Percentiles rank a stretch among this genome's conserved stretches.
Evolutionary conservation across 1,139 yeast genomes (phyloP).

Genomic region (Lodderomyces margitis): DNA sequence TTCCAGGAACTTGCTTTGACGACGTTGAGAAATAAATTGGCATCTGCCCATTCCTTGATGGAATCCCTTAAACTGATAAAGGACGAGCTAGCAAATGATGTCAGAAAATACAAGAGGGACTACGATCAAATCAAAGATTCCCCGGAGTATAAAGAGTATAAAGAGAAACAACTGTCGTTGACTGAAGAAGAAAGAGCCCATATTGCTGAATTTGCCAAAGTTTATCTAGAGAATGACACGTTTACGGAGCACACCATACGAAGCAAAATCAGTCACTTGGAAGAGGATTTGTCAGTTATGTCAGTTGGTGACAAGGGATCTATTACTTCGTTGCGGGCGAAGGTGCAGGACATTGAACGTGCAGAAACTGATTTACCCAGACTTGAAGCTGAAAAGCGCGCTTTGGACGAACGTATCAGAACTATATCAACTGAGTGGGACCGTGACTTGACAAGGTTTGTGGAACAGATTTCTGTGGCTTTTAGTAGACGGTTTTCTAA

Average conservation of each 20-base stretch:
- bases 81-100: constrained; percentile 28
- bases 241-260: constrained; percentile 40
- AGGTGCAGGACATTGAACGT: constrained; percentile 29
- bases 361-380: constrained; percentile 36
- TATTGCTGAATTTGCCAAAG: constrained; percentile 43
- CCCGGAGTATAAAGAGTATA: constrained; percentile 43
- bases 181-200: constrained; percentile 42
- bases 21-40: constrained; percentile 35
- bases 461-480: constrained; percentile 53
- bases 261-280: constrained; percentile 31
- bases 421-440: constrained; percentile 53
- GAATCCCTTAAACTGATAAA: constrained; percentile 34
- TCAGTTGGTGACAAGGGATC: constrained; percentile 41
- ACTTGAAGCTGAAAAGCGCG: constrained; percentile 23
- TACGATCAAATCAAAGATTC: constrained; percentile 45
- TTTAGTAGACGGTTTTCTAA: constrained; percentile 65
- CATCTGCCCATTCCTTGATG: constrained; percentile 30
- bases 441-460: constrained; percentile 50
- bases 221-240: constrained; percentile 39
- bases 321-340: constrained; percentile 30
- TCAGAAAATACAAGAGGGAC: constrained; percentile 38
- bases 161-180: constrained; percentile 37
- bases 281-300: constrained; percentile 40
- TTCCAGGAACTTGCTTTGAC: constrained; percentile 23
- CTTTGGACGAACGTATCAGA: constrained; percentile 34